Percentiles rank a stretch among this genome's conserved stretches.
These are phyloP conservation scores for Pseudonitzschia pungens DNA, from an alignment of 108 stramenopile genomes.

Conservation along the genomic window DNA sequence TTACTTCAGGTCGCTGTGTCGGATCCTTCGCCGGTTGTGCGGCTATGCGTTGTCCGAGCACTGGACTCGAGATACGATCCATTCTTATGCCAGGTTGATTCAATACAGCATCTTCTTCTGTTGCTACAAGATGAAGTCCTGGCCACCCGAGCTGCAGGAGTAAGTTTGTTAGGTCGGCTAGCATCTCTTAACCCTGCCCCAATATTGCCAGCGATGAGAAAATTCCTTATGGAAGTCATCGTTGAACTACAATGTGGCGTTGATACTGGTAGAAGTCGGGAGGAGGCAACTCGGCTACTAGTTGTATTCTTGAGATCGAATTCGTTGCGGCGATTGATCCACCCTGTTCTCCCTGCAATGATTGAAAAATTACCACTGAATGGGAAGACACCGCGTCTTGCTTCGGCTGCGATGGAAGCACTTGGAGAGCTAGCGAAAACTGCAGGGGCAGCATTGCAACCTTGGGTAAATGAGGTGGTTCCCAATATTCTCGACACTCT, in stretches of 20 bases:
- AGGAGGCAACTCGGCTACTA: conserved; percentile 78
- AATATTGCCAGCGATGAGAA: conserved; percentile 77
- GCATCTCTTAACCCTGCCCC: conserved; percentile 83
- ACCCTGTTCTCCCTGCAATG: conserved; percentile 72
- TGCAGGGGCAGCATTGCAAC: conserved; percentile 68
- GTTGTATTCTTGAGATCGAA: conserved; percentile 76
- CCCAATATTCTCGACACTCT: conserved; percentile 85
- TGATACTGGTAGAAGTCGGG: conserved; percentile 65
- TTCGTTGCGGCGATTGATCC: conserved; percentile 68
- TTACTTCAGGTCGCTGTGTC: conserved; percentile 81
- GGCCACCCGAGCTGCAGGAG: conserved; percentile 74
- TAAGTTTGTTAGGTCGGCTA: conserved; percentile 84
- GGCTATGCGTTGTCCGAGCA: conserved; percentile 79
- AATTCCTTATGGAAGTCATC: conserved; percentile 70
- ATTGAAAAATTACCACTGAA: conserved; percentile 68
- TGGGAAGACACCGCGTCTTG: conserved; percentile 67
- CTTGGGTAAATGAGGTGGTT: conserved; percentile 84
- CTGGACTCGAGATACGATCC: conserved; percentile 86
- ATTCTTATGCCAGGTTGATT: conserved; percentile 79
- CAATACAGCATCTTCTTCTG: conserved; percentile 80
- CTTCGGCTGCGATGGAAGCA: conserved; percentile 86
- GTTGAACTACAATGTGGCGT: conserved; percentile 78
- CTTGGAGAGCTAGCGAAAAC: conserved; percentile 92
- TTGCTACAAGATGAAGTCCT: conserved; percentile 89
- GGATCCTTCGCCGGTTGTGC: conserved; percentile 83